Evolutionary conservation across 2,329 filamentous ascomycete genomes (phyloP), one percentile per base, ranked within the genome.

Genomic region (Chlorencoelia australis): DNA sequence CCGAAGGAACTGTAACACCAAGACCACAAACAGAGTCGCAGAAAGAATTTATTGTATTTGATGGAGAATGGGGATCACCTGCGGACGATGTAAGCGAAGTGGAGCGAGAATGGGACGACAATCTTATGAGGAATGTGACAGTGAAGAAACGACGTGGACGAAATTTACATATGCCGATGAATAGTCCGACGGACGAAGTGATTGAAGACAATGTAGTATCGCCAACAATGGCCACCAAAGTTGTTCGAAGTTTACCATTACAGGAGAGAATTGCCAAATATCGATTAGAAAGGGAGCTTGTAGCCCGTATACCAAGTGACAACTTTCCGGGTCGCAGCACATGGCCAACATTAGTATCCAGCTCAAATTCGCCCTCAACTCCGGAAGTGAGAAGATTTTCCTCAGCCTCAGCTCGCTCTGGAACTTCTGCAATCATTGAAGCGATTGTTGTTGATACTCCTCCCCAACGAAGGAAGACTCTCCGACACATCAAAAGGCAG

Each of bases 401-500:
- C 6, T 63, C 63, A 9, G 64, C 71, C 49, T 78, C 73, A 5
- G 65, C 64, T 2, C 68, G 60, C 39, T 77, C 73, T 13, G 65
- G 62, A 1, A 60, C 64, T 2, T 76, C 74, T 11, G 72, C 72
- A 0, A 62, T 76, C n/a, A 63, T 78, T 7, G 73, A 73, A 50
- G 73, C 72, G 4, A 63, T 75, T 30, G 56, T 77, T 22, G 60
- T 78, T n/a, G 68, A 73, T 27, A 59, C 59, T 1, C 56, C 61
- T 20, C 63, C 66, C 10, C 65, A 62, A 34, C 42, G 64, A 30
- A 66, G 61, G 38, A 67, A 68, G 48, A 79, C 73, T 6, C 55
- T 81, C 40, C 68, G 76, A 4, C 75, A 80, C 52, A 68, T 76
- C 8, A 71, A 65, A 46, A 79, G 79, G 49, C 67, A 72, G 28